Evolutionary conservation across 768 basidiomycete species (phyloP).

Genomic region (Calvatia gigantea): DNA sequence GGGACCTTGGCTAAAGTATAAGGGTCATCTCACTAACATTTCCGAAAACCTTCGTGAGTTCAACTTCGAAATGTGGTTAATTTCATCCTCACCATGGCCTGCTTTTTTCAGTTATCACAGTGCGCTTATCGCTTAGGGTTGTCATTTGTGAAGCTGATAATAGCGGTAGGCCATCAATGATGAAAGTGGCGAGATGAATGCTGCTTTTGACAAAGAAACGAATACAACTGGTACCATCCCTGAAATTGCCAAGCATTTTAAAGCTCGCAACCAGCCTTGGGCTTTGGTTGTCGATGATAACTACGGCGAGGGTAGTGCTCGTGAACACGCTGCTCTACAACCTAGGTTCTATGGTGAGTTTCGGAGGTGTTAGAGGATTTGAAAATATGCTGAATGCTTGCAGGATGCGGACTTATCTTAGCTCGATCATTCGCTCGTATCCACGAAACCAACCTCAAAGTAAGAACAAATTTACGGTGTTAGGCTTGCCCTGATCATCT

Average conservation of each 20-base stretch:
- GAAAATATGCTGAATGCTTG: background rate
- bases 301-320: slow-evolving; percentile 96
- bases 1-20: slow-evolving; percentile 99
- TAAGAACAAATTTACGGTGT: slow-evolving; percentile 23
- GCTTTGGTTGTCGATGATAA: slow-evolving; percentile 94
- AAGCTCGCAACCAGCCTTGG: slow-evolving; percentile 83
- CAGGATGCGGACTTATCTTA: slow-evolving; percentile 83
- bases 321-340: slow-evolving; percentile 96
- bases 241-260: slow-evolving; percentile 84
- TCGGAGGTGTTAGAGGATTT: background rate
- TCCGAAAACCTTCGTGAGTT: slow-evolving; percentile 88
- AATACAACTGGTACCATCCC: slow-evolving; percentile 79
- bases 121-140: slow-evolving; percentile 23
- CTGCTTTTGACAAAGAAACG: slow-evolving; percentile 77
- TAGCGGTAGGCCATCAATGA: slow-evolving; percentile 78
- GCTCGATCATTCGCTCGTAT: slow-evolving; percentile 96
- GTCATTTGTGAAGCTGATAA: background rate
- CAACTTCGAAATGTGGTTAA: background rate
- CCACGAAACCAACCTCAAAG: slow-evolving; percentile 97
- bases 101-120: slow-evolving; percentile 78
- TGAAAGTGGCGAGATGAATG: slow-evolving; percentile 90
- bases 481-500: slow-evolving; percentile 9
- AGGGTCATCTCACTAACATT: slow-evolving; percentile 94
- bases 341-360: slow-evolving; percentile 84
- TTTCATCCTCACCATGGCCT: background rate